Evolutionary conservation across 75 land plant species (phyloP).

Genomic region (Pinus taeda): DNA sequence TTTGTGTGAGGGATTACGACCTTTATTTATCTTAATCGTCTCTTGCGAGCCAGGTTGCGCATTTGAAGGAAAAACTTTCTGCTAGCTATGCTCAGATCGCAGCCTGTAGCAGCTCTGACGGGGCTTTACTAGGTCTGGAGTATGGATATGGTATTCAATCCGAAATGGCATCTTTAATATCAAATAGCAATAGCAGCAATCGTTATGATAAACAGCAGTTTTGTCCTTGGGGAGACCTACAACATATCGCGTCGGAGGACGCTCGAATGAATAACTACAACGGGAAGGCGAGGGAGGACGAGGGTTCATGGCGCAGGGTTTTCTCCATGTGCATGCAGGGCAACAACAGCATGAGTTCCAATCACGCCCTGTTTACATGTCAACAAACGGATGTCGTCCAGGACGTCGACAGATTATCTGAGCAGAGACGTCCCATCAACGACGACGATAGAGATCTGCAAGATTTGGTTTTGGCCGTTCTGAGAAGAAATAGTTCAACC

Average conservation of each 20-base stretch:
- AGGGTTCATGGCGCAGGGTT: neutral
- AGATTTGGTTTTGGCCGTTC: neutral
- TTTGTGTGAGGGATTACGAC: too few relatives aligned
- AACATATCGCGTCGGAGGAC: neutral
- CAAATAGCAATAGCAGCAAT: too few relatives aligned
- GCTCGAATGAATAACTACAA: neutral
- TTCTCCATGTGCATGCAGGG: neutral
- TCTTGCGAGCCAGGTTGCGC: neutral
- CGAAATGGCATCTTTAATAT: too few relatives aligned
- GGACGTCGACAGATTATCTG: neutral
- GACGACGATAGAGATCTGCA: conserved; percentile 3
- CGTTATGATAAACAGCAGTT: neutral
- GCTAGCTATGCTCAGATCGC: neutral
- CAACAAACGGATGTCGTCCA: neutral
- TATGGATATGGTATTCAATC: too few relatives aligned
- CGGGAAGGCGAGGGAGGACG: neutral
- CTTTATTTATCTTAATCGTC: neutral
- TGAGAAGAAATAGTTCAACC: neutral
- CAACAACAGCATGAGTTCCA: neutral
- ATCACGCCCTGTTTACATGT: neutral
- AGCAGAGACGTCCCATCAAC: neutral
- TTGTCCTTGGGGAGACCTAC: neutral
- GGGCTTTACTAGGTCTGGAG: too few relatives aligned
- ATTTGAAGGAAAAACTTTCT: neutral
- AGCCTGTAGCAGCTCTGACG: neutral